Percentiles rank a stretch among this genome's conserved stretches.
Evolutionary conservation across 371 early-diverging fungal species (phyloP).

Genomic region (Mucor piriformis): DNA sequence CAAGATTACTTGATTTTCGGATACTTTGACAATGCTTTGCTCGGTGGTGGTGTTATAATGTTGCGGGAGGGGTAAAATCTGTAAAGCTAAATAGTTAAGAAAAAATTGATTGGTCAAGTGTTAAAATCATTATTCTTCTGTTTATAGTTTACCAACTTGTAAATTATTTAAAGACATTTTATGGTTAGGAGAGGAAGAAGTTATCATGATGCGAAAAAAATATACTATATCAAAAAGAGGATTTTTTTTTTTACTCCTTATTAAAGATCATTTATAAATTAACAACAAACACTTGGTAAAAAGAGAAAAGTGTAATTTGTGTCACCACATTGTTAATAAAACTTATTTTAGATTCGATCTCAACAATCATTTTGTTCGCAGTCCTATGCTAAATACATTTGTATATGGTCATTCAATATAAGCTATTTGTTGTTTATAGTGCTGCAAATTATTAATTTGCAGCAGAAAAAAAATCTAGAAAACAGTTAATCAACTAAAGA

Average conservation of each 20-base stretch:
- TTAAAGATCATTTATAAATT: background rate
- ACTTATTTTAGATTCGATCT: too few species aligned
- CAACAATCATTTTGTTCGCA: too few species aligned
- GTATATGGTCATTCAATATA: too few species aligned
- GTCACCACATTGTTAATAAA: background rate
- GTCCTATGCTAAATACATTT: too few species aligned
- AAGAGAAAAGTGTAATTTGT: background rate
- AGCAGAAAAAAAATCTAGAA: too few species aligned
- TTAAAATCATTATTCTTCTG: background rate
- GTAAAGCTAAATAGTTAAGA: background rate
- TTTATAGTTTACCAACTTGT: slow-evolving; percentile 3
- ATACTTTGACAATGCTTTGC: slow-evolving; percentile 9
- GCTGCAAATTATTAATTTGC: too few species aligned
- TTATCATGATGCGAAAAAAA: background rate
- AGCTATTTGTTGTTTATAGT: too few species aligned
- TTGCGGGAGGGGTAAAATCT: slow-evolving; percentile 1
- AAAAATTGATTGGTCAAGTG: background rate
- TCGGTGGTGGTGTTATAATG: background rate
- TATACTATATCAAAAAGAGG: background rate
- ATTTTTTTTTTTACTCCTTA: slow-evolving; percentile 1
- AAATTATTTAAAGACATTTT: slow-evolving; percentile 6
- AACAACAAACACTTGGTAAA: background rate
- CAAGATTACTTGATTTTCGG: slow-evolving; percentile 18
- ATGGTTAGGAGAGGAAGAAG: background rate
- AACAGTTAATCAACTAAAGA: too few species aligned